Evolutionary conservation across 2,329 filamentous ascomycete species (phyloP).

Genomic region (Botrytis byssoidea): DNA sequence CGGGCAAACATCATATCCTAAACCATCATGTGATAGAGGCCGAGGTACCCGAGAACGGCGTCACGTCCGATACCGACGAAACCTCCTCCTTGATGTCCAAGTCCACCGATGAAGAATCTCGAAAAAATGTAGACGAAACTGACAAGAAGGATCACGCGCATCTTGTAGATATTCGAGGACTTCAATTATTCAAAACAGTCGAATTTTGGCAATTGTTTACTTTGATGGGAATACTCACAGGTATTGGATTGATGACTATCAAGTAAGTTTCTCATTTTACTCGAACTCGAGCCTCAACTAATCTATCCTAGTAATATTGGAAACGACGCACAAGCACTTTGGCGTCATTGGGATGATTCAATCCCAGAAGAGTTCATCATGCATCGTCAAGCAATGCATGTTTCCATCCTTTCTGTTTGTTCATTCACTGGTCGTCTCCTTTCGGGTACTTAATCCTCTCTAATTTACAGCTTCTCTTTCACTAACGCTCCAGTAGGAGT

Average conservation of each 20-base stretch:
- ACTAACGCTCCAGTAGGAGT: constrained; percentile 52
- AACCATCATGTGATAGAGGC: constrained; percentile 36
- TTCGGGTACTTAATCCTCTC: not conserved
- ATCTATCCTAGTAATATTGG: constrained; percentile 75
- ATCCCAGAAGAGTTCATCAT: constrained; percentile 73
- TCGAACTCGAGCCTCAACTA: not conserved
- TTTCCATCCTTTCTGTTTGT: constrained; percentile 86
- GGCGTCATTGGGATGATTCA: constrained; percentile 78
- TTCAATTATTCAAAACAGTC: constrained; percentile 65
- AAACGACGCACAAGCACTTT: constrained; percentile 81
- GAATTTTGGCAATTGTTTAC: constrained; percentile 92
- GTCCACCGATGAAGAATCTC: constrained; percentile 45
- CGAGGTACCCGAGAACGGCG: constrained; percentile 34
- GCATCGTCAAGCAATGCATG: constrained; percentile 82
- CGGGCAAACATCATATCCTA: constrained; percentile 35
- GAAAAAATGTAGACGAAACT: constrained; percentile 49
- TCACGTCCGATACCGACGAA: constrained; percentile 59
- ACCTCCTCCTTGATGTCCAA: constrained; percentile 75
- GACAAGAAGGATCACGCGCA: constrained; percentile 69
- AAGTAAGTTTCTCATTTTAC: constrained; percentile 64
- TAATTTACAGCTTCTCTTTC: constrained; percentile 37
- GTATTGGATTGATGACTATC: constrained; percentile 97
- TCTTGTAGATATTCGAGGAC: constrained; percentile 86
- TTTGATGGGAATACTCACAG: constrained; percentile 86
- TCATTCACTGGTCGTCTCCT: constrained; percentile 80